Evolutionary conservation across 1,284 basidiomycete species (phyloP).

Genomic region (Ustilago lituana): DNA sequence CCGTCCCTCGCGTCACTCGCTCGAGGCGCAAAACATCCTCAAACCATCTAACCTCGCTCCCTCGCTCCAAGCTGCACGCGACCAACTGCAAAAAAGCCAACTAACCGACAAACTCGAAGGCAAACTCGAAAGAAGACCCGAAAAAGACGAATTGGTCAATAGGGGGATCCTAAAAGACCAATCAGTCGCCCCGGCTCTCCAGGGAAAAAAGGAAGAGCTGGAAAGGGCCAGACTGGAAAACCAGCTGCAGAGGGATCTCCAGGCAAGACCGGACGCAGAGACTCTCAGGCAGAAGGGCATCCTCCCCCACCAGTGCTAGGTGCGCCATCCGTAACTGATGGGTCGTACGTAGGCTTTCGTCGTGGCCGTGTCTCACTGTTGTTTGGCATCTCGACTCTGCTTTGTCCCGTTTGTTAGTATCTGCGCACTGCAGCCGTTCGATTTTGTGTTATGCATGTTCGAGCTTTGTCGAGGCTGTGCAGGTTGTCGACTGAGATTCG

Average conservation of each 20-base stretch:
- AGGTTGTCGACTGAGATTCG: too few relatives aligned
- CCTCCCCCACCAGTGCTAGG: conserved; percentile 68
- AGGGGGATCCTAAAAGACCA: conserved; percentile 70
- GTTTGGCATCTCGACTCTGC: too few relatives aligned
- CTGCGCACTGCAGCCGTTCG: background rate
- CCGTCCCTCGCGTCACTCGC: conserved; percentile 74
- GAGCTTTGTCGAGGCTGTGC: too few relatives aligned
- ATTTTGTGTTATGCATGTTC: too few relatives aligned
- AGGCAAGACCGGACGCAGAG: conserved; percentile 75
- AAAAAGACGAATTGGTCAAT: conserved; percentile 48
- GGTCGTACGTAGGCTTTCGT: too few relatives aligned
- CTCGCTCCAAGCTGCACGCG: conserved; percentile 49
- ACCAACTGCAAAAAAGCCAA: conserved; percentile 53
- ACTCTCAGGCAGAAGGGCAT: conserved; percentile 80
- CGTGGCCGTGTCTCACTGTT: too few relatives aligned
- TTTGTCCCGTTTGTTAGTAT: background rate
- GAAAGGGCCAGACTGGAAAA: conserved; percentile 62
- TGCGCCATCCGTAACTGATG: too few relatives aligned
- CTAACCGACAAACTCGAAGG: conserved; percentile 53
- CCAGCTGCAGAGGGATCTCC: conserved; percentile 76
- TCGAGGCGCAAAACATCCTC: conserved; percentile 67
- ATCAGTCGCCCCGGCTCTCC: conserved; percentile 76
- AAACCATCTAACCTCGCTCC: conserved; percentile 48
- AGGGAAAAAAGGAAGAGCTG: conserved; percentile 76
- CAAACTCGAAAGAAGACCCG: conserved; percentile 51